Conservation (phyloP, 345 rosid genomes). For the Euphorbia peplus region DNA sequence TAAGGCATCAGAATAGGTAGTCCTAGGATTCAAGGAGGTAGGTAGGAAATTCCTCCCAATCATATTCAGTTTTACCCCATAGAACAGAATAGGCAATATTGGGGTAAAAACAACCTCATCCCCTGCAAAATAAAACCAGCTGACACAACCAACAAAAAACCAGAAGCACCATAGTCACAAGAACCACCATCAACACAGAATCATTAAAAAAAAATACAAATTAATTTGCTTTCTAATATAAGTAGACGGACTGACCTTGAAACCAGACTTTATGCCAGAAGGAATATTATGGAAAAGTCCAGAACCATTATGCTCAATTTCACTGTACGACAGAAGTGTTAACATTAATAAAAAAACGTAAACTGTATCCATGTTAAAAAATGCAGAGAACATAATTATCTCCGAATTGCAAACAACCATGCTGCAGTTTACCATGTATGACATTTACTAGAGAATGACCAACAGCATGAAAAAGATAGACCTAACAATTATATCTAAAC, state of each 20-base stretch:
- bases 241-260: constrained; percentile 54
- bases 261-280: constrained; percentile 74
- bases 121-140: too few species aligned
- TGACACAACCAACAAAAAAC: too few species aligned
- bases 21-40: too few species aligned
- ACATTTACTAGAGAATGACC: not conserved
- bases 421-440: not conserved
- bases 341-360: constrained; percentile 3
- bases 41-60: too few species aligned
- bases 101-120: too few species aligned
- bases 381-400: constrained; percentile 5
- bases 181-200: too few species aligned
- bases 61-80: too few species aligned
- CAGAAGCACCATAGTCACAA: too few species aligned
- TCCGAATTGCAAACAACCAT: not conserved
- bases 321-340: constrained; percentile 43
- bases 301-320: constrained; percentile 77
- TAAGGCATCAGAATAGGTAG: too few species aligned
- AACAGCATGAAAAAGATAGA: constrained; percentile 1
- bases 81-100: too few species aligned
- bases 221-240: not conserved
- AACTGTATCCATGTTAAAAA: not conserved
- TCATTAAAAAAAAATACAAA: not conserved
- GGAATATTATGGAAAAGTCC: constrained; percentile 68
- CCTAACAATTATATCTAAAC: not conserved